Conservation (phyloP, 352 stramenopile genomes). For the Achlya hypogyna region DNA sequence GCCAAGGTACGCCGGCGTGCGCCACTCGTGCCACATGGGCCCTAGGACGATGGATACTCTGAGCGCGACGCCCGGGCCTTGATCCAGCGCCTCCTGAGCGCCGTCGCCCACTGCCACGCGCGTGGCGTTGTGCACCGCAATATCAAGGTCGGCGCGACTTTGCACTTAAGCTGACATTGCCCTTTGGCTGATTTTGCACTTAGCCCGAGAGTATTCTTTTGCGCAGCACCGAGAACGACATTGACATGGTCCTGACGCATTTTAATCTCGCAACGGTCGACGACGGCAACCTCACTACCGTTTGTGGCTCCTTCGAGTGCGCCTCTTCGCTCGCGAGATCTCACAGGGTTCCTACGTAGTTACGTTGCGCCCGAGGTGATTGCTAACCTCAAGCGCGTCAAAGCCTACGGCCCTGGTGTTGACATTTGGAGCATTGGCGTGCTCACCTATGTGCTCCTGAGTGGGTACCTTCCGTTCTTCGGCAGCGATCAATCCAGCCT, state of each 20-base stretch:
- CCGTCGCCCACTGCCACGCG: constrained; percentile 1
- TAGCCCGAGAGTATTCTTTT: constrained; percentile 17
- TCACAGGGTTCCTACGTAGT: background rate
- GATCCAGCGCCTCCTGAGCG: background rate
- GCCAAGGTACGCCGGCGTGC: constrained; percentile 36
- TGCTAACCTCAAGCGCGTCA: constrained; percentile 23
- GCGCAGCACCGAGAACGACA: background rate
- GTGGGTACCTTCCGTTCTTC: constrained; percentile 79
- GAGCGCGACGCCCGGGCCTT: background rate
- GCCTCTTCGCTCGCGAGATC: background rate
- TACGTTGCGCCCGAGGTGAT: constrained; percentile 94
- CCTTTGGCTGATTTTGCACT: background rate
- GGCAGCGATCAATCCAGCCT: constrained; percentile 91
- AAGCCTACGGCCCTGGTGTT: constrained; percentile 63
- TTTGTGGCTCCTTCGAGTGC: constrained; percentile 15
- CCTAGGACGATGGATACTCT: background rate
- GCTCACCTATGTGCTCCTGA: constrained; percentile 85
- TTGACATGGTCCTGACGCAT: background rate
- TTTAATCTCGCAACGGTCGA: constrained; percentile 3
- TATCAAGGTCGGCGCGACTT: constrained; percentile 12
- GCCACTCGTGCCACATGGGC: background rate
- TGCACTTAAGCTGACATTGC: too few relatives aligned
- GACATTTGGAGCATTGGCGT: constrained; percentile 81
- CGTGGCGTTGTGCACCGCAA: constrained; percentile 12
- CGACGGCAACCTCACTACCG: background rate